phyloP scores from a whole-genome alignment of 768 basidiomycete genomes.

The Tephrocybe sp. region DNA sequence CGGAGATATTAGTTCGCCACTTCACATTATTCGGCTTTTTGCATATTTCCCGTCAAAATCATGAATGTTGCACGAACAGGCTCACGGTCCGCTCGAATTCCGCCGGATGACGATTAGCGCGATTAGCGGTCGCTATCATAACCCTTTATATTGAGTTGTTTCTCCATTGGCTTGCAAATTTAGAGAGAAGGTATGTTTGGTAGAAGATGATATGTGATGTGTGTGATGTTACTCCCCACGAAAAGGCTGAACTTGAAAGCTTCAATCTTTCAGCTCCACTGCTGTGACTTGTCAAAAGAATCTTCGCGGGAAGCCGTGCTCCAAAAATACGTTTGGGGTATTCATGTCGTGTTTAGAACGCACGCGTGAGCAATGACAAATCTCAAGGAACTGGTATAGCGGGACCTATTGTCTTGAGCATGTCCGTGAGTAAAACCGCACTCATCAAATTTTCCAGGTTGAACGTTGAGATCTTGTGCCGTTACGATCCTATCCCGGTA shows the following conservation, averaged over 20 bases:
- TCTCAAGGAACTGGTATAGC: not conserved
- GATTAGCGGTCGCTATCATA: too few relatives aligned
- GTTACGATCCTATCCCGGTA: too few relatives aligned
- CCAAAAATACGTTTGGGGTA: constrained; percentile 6
- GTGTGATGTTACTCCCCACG: not conserved
- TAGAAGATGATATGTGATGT: not conserved
- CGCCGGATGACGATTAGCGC: not conserved
- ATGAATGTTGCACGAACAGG: too few relatives aligned
- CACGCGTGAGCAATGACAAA: not conserved
- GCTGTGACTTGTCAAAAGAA: not conserved
- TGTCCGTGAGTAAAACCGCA: too few relatives aligned
- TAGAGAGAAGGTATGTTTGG: not conserved
- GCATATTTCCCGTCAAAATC: not conserved
- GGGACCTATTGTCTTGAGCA: not conserved
- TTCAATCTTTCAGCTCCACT: not conserved
- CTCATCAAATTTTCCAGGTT: constrained; percentile 3
- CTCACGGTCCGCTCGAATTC: not conserved
- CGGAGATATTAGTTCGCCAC: not conserved
- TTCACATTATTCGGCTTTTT: not conserved
- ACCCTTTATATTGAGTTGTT: too few relatives aligned
- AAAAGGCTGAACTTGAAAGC: constrained; percentile 2
- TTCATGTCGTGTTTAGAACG: not conserved
- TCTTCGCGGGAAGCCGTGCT: constrained; percentile 7
- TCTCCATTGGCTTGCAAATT: not conserved
- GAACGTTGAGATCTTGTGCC: too few relatives aligned